phyloP scores from a whole-genome alignment of 2,329 filamentous ascomycete species.

The Exserohilum rostratum region DNA sequence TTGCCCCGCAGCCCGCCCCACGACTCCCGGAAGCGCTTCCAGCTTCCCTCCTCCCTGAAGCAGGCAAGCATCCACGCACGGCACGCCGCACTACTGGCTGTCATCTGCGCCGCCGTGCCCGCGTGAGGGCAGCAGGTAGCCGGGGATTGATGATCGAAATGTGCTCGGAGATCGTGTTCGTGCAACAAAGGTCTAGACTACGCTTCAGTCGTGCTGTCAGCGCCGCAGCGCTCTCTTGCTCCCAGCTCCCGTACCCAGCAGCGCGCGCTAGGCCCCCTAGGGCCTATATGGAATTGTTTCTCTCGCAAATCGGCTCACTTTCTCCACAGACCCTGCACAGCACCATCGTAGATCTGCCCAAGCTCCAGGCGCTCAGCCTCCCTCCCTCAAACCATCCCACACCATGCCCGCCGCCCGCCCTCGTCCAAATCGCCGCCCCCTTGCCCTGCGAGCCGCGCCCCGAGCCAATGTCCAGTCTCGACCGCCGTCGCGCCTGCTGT shows the following conservation, averaged over 20 bases:
- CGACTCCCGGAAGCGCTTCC: background rate
- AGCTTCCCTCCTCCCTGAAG: conserved; percentile 2
- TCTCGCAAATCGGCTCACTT: conserved; percentile 5
- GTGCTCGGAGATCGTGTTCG: conserved; percentile 6
- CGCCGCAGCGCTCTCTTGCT: conserved; percentile 5
- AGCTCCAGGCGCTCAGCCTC: conserved; percentile 1
- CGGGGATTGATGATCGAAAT: conserved; percentile 9
- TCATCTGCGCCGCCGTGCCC: conserved; percentile 4
- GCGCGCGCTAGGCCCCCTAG: background rate
- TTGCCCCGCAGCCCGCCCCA: background rate
- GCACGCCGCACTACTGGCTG: background rate
- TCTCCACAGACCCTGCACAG: conserved; percentile 2
- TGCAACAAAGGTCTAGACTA: conserved; percentile 5
- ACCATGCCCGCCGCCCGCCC: too few relatives aligned
- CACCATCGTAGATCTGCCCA: conserved; percentile 9
- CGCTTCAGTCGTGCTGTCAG: background rate
- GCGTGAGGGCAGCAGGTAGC: background rate
- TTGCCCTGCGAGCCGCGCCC: background rate
- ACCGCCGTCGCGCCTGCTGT: background rate
- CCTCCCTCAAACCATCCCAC: background rate
- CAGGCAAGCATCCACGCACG: background rate
- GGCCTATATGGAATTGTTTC: background rate
- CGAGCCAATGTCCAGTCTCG: background rate
- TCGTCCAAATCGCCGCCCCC: too few relatives aligned
- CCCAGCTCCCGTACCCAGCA: conserved; percentile 1